phyloP scores from a whole-genome alignment of 75 land plant species.

The Ceratopteris richardii region DNA sequence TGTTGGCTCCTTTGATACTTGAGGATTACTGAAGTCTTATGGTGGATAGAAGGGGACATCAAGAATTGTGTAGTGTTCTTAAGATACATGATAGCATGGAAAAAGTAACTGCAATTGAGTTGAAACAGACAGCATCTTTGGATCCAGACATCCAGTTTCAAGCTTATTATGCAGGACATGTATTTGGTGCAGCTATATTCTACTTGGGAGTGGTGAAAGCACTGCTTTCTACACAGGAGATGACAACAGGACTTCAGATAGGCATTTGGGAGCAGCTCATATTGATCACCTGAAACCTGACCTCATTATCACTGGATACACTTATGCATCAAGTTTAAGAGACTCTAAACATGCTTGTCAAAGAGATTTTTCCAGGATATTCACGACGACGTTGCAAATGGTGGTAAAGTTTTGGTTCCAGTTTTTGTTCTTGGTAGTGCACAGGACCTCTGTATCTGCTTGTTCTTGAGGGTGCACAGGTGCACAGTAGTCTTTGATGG shows the following conservation, averaged over 20 bases:
- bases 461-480: too few relatives aligned
- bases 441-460: conserved; percentile 99
- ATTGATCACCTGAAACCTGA: conserved; percentile 90
- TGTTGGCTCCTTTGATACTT: conserved; percentile 86
- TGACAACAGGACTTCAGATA: conserved; percentile 98
- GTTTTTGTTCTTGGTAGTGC: conserved; percentile 97
- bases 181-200: conserved; percentile 99
- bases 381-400: conserved; percentile 78
- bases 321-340: conserved; percentile 91
- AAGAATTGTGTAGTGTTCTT: conserved; percentile 64
- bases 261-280: conserved; percentile 99
- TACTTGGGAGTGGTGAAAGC: conserved; percentile 74
- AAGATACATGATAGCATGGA: conserved; percentile 82
- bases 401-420: conserved; percentile 98
- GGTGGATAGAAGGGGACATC: conserved; percentile 84
- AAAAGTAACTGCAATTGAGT: conserved; percentile 84
- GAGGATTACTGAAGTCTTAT: conserved; percentile 92
- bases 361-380: conserved; percentile 91
- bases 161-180: conserved; percentile 99
- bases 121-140: conserved; percentile 80
- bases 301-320: conserved; percentile 95
- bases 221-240: conserved; percentile 92
- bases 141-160: conserved; percentile 82
- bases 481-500: too few relatives aligned
- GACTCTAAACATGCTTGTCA: conserved; percentile 93